Percentiles rank a stretch among this genome's conserved stretches.
Conservation (phyloP, 2,329 filamentous ascomycete genomes). For the Xylaria polymorpha region DNA sequence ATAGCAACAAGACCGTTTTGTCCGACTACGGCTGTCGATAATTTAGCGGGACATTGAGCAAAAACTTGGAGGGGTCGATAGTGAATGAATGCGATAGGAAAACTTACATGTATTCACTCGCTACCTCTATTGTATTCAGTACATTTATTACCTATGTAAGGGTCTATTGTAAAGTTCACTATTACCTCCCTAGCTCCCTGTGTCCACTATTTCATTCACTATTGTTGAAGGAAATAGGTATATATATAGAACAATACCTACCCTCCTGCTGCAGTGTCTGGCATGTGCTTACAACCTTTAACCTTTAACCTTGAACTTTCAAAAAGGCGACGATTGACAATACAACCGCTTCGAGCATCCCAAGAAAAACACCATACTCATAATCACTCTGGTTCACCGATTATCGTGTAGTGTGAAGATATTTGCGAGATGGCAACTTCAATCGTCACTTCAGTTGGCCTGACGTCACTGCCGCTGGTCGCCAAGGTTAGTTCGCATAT, state of each 20-base stretch:
- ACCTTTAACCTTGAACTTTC: background rate
- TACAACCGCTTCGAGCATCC: background rate
- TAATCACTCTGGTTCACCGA: background rate
- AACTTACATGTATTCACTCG: background rate
- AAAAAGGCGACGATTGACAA: background rate
- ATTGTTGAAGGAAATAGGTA: background rate
- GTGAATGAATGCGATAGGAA: background rate
- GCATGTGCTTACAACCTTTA: background rate
- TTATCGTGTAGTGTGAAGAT: conserved; percentile 4
- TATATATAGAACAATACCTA: background rate
- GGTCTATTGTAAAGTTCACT: background rate
- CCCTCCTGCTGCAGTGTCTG: background rate
- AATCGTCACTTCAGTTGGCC: conserved; percentile 34
- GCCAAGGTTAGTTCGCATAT: conserved; percentile 32
- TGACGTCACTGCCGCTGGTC: conserved; percentile 37
- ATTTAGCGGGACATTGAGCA: conserved; percentile 4
- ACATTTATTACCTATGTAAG: background rate
- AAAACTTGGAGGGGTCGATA: background rate
- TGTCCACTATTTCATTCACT: background rate
- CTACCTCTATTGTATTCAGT: background rate
- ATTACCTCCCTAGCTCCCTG: background rate
- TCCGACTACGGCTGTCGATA: conserved; percentile 12
- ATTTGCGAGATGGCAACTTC: conserved; percentile 31
- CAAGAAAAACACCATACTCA: background rate
- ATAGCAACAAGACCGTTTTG: background rate